Percentiles rank a stretch among this genome's conserved stretches.
Conservation (phyloP, 1,284 basidiomycete genomes). For the Leccinum fuscescens region DNA sequence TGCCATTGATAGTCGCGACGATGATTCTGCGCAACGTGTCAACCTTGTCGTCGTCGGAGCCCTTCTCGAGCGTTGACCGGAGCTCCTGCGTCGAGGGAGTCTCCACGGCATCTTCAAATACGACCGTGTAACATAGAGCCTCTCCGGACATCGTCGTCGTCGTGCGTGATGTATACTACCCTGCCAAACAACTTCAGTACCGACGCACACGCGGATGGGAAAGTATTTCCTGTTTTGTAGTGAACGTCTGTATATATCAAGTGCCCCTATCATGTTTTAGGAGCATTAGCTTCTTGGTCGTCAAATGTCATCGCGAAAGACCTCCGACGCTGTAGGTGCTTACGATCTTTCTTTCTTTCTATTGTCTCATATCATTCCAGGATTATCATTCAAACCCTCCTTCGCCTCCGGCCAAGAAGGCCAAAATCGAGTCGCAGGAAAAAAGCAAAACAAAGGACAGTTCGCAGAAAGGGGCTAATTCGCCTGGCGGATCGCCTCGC, state of each 20-base stretch:
- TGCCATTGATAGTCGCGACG: conserved; percentile 93
- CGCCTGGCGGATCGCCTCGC: neutral
- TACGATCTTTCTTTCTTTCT: neutral
- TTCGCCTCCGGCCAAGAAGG: neutral
- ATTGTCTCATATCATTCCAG: neutral
- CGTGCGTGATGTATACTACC: conserved; percentile 5
- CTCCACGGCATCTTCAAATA: conserved; percentile 78
- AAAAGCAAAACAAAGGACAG: neutral
- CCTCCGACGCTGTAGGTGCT: neutral
- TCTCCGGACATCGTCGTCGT: conserved; percentile 42
- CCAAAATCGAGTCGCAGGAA: neutral
- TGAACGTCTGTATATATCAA: neutral
- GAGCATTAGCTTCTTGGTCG: neutral
- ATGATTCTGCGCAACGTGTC: conserved; percentile 97
- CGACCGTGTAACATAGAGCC: conserved; percentile 78
- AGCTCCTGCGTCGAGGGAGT: conserved; percentile 83
- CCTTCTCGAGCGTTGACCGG: conserved; percentile 87
- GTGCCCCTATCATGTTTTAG: neutral
- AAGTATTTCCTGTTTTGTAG: conserved; percentile 10
- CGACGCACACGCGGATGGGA: conserved; percentile 11
- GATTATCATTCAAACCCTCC: neutral
- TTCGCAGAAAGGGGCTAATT: neutral
- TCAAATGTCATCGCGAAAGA: neutral
- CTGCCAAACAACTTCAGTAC: neutral
- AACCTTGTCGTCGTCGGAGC: conserved; percentile 95